phyloP scores from a whole-genome alignment of 2,329 filamentous ascomycete genomes.

The Capronia epimyces region DNA sequence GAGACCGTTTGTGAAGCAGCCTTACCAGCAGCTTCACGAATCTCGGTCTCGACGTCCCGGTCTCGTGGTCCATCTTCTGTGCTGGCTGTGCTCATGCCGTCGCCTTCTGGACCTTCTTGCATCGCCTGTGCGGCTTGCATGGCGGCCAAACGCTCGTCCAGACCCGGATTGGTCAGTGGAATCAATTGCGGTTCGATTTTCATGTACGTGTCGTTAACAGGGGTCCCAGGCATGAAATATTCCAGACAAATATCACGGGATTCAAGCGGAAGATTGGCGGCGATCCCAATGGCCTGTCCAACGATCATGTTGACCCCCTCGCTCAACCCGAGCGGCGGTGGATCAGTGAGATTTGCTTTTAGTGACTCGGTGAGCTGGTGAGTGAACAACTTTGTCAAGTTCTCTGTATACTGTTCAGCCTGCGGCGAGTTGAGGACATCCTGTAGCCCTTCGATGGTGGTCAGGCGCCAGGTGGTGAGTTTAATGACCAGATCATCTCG shows the following conservation, averaged over 20 bases:
- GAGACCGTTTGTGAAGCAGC: slow-evolving; percentile 15
- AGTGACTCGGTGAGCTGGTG: slow-evolving; percentile 63
- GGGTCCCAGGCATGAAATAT: slow-evolving; percentile 73
- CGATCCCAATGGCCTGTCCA: slow-evolving; percentile 80
- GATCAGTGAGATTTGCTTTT: slow-evolving; percentile 67
- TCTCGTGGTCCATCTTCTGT: slow-evolving; percentile 25
- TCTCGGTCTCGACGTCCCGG: slow-evolving; percentile 23
- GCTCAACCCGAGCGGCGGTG: slow-evolving; percentile 73
- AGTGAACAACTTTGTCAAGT: slow-evolving; percentile 66
- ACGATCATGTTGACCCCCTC: slow-evolving; percentile 88
- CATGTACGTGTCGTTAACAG: slow-evolving; percentile 69
- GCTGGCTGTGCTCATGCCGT: slow-evolving; percentile 21
- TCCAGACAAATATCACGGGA: slow-evolving; percentile 83
- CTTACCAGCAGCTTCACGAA: slow-evolving; percentile 24
- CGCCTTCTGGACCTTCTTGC: slow-evolving; percentile 25
- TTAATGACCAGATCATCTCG: slow-evolving; percentile 81
- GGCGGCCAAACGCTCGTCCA: slow-evolving; percentile 23
- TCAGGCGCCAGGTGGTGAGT: slow-evolving; percentile 86
- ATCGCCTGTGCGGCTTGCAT: slow-evolving; percentile 19
- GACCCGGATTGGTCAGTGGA: slow-evolving; percentile 47
- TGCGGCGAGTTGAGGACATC: slow-evolving; percentile 61
- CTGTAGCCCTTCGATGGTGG: slow-evolving; percentile 85
- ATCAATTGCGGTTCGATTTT: slow-evolving; percentile 69
- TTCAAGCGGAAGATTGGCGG: slow-evolving; percentile 80
- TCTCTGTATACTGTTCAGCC: slow-evolving; percentile 59